Base-by-base conservation (phyloP, 1,284 basidiomycete species). In the Phellopilus nigrolimitatus region DNA sequence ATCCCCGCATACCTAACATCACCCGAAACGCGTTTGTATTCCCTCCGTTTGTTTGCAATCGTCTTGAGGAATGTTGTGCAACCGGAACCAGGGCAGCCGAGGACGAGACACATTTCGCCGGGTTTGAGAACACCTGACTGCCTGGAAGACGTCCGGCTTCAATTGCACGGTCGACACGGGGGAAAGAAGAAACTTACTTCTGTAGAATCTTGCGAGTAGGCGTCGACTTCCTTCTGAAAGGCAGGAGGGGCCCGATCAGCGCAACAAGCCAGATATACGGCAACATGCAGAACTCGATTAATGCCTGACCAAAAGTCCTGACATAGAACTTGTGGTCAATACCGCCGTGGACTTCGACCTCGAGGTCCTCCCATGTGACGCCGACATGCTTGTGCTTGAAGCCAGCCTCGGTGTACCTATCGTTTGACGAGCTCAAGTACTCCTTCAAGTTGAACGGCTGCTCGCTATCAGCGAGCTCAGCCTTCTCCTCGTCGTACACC, bases 381-480 rank as follows among this genome's bases (percentile, higher is more conserved):
- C 89, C 89, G 31, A 92, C 86, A 57, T 84, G 80, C 71, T 95
- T 95, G 66, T 84, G 83, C 60, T 82, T 80, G 61, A 93, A 86
- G 3, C 88, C 89, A 4, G 85, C 83, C 24, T 71, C 66, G 55
- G 90, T 81, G 51, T 78, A 73, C 4, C 78, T 78, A 54, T 84
- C 78, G 58, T 84, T 83, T 24, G 78, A 82, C 2, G 80, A 79
- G 7, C 78, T 74, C 13, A 95, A 75, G 60, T 89, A 92, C 47
- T 86, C 86, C 27, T 80, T 77, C 6, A 95, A 75, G 65, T 91
- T 79, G 61, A 91, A 91, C 31, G 62, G 61, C 37, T 68, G 65
- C 28, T 68, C 73, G 19, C 59, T 58, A 8, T 64, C 56, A 6
- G 19, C 24, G 17, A 5, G 15, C 17, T 38, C 46, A 9, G 12